Evolutionary conservation across 2,329 filamentous ascomycete genomes (phyloP), one percentile per base, ranked within the genome.

Genomic region (Annulohypoxylon truncatum): DNA sequence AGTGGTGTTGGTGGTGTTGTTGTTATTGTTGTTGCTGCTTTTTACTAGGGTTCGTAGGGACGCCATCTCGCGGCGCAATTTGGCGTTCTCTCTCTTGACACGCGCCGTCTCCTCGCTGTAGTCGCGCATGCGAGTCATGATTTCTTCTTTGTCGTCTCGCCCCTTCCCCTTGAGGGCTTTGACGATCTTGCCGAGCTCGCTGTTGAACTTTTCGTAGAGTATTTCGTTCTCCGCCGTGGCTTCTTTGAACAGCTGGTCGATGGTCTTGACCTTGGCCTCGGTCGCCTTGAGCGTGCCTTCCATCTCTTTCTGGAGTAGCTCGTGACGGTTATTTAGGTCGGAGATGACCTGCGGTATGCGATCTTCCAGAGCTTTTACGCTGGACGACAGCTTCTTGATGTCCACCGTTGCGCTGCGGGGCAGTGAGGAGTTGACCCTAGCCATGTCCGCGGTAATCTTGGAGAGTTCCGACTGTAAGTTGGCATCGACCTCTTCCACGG

Each of bases 171-270:
- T 89, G 50, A 96, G 84, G 40, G 90, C 92, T 77, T 89, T 91
- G 44, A 94, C 84, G 65, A 97, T 92, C 81, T 92, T 93, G 72
- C 88, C 91, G 50, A 98, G 82, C 80, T 97, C 95, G n/a, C 89
- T 87, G 74, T 97, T 97, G 82, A 97, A 97, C 66, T 90, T 90
- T 71, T 95, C 92, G 78, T 97, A 97, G 59, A 98, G 83, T 28
- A 95, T 87, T 80, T 97, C 94, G 73, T 97, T 98, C 82, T 98
- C 95, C 0, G 93, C 92, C 72, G 90, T 93, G 13, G 90, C 88
- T 75, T 97, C 93, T 70, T 93, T 92, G 81, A 96, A 97, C 54
- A 97, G 82, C 79, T 96, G 92, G 76, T 97, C 94, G 56, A 97
- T 88, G 40, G 91, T 91, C 72, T 90, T 91, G 64, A 90, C 90